Percentiles rank a stretch among this genome's conserved stretches.
Evolutionary conservation across 73 alveolate species (phyloP).

Genomic region (Uronychia binucleata): DNA sequence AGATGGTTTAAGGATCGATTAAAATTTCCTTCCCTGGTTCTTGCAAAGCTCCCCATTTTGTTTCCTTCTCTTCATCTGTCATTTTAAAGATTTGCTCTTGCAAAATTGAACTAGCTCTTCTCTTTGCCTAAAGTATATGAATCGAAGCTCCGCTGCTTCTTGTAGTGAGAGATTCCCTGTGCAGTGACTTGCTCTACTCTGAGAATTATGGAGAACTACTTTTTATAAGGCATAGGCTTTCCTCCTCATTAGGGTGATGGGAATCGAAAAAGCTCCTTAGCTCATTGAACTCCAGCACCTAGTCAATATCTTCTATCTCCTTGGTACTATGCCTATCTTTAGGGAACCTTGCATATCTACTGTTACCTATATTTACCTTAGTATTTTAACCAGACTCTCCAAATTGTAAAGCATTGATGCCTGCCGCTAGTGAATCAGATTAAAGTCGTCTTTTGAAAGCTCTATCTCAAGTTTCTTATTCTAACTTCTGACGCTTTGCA

Average conservation of each 20-base stretch:
- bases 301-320: background rate
- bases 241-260: background rate
- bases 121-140: no score
- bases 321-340: background rate
- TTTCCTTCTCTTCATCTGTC: background rate
- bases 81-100: background rate
- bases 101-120: background rate
- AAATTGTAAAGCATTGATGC: background rate
- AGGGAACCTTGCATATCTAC: background rate
- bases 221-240: no score
- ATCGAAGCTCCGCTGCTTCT: background rate
- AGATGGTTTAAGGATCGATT: background rate
- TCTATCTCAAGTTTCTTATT: background rate
- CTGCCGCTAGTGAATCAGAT: background rate
- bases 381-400: background rate
- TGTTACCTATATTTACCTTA: no score
- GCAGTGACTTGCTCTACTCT: background rate
- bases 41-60: background rate
- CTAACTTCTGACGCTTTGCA: no score
- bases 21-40: background rate
- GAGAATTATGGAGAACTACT: background rate
- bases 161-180: background rate
- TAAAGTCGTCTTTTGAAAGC: background rate
- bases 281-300: background rate
- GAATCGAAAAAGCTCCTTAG: background rate